A percentile compares a stretch with the other conserved stretches of the same genome.
Evolutionary conservation across 768 basidiomycete genomes (phyloP).

Genomic region (Suillus fuscotomentosus): DNA sequence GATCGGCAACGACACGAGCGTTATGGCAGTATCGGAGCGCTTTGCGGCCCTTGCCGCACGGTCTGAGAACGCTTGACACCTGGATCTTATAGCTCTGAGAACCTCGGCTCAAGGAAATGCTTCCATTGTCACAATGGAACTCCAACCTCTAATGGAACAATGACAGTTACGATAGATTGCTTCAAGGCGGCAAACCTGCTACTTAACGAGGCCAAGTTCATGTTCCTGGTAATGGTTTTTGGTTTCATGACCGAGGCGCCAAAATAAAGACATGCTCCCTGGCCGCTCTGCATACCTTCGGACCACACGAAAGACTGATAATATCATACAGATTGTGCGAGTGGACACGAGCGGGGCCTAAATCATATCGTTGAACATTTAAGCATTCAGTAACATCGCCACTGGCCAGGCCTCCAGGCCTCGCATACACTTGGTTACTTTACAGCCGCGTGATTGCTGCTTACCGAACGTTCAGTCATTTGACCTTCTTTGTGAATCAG

Average conservation of each 20-base stretch:
- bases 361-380: background rate
- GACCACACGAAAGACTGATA: background rate
- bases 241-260: constrained; percentile 3
- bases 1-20: background rate
- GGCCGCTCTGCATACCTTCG: background rate
- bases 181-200: background rate
- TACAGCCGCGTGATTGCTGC: background rate
- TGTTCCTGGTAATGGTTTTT: background rate
- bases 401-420: background rate
- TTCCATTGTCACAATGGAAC: background rate
- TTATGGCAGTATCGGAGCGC: constrained; percentile 1
- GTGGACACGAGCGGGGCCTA: background rate
- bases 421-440: background rate
- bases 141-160: constrained; percentile 1
- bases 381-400: background rate
- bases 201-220: background rate
- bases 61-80: background rate
- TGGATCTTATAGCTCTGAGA: background rate
- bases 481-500: background rate
- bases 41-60: background rate
- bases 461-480: background rate
- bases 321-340: background rate
- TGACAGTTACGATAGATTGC: background rate
- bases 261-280: background rate
- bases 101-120: background rate